A percentile compares a stretch with the other conserved stretches of the same genome.
Evolutionary conservation across 352 stramenopile genomes (phyloP).

Genomic region (Phytophthora melonis): DNA sequence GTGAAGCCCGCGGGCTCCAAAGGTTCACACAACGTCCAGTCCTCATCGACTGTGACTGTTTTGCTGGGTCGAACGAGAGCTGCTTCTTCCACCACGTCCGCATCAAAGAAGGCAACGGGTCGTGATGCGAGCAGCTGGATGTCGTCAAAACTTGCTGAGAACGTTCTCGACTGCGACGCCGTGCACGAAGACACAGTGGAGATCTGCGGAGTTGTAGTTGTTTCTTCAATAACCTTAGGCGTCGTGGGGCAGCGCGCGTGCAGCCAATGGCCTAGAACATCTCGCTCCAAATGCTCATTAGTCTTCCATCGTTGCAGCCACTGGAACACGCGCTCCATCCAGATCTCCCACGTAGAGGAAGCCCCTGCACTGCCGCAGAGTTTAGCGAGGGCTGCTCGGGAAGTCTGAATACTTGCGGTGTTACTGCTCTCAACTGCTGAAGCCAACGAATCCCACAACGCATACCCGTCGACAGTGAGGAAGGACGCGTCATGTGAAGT

Average conservation of each 20-base stretch:
- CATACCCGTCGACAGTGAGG: conserved; percentile 46
- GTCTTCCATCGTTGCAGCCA: conserved; percentile 64
- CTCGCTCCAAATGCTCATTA: conserved; percentile 63
- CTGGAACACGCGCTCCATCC: conserved; percentile 64
- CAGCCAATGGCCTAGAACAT: conserved; percentile 76
- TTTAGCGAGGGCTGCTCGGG: conserved; percentile 39
- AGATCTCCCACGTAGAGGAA: conserved; percentile 49
- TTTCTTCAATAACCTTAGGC: conserved; percentile 24
- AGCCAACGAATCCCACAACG: conserved; percentile 51
- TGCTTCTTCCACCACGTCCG: conserved; percentile 53
- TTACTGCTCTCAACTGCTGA: conserved; percentile 28
- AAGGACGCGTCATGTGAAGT: conserved; percentile 47
- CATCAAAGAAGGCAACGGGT: conserved; percentile 55
- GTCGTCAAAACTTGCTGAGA: conserved; percentile 48
- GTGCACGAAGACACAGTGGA: conserved; percentile 40
- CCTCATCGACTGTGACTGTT: conserved; percentile 47
- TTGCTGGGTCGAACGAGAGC: conserved; percentile 54
- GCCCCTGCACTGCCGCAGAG: conserved; percentile 31
- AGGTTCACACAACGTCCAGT: conserved; percentile 42
- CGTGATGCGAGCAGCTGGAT: conserved; percentile 56
- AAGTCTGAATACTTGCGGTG: conserved; percentile 7
- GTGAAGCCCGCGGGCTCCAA: conserved; percentile 32
- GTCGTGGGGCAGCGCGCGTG: conserved; percentile 60
- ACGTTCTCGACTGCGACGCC: conserved; percentile 35
- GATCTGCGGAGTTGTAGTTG: conserved; percentile 21